Evolutionary conservation across 345 rosid species (phyloP), one percentile per base, ranked within the genome.

Genomic region (Kandelia obovata): DNA sequence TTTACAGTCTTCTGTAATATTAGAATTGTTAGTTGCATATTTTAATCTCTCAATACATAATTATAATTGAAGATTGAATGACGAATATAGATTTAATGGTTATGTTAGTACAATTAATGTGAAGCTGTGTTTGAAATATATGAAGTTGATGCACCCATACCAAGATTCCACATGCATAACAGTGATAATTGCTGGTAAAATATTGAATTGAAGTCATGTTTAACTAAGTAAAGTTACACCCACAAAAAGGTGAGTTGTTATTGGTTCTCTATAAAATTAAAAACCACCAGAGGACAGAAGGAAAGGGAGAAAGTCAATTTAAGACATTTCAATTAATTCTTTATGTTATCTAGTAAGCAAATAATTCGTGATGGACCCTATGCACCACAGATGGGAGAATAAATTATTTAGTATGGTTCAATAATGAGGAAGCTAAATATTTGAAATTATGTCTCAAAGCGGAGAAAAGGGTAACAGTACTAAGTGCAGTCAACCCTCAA

Each of bases 361-460:
- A 76, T 82, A 77, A 75, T 82, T 76, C 76, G 73, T 1, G 39
- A 63, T 78, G 83, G 84, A 80, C 81, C 84, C 79, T 76, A 62
- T 58, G 74, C 59, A n/a, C 30, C 56, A 26, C 55, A 72, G 59
- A 58, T 68, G 68, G 75, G 61, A 3, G 19, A 26, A 19, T 53
- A 7, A 35, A 61, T 32, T 20, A 27, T 6, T 30, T 34, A 53
- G n/a, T 34, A 23, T 7, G 37, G 57, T 21, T 70, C 37, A 34
- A 62, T 19, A 32, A 61, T 53, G 53, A 62, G 13, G 39, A 20
- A 59, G n/a, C 15, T 56, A 8, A 28, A 26, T 17, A 57, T 19
- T 58, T 46, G 27, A 21, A 61, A 43, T 43, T 47, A 35, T 16
- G 34, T 51, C 51, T 30, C 60, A 4, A 16, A 23, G 53, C 0